Conservation (phyloP, 768 basidiomycete species). For the Leucosporidium creatinivorum region DNA sequence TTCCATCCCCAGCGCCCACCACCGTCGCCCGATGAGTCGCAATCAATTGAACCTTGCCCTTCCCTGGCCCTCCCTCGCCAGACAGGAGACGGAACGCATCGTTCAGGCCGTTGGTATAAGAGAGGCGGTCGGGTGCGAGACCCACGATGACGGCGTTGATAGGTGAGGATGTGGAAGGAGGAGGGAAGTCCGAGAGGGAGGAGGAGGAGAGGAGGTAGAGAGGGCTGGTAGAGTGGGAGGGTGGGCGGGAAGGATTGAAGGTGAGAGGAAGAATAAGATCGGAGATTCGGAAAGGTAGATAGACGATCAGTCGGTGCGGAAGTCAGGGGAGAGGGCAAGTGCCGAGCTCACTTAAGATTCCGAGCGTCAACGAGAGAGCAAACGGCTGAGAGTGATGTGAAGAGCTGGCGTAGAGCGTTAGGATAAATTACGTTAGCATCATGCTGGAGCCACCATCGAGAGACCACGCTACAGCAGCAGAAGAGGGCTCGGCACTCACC, state of each 20-base stretch:
- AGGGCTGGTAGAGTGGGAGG: slow-evolving; percentile 43
- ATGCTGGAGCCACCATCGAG: too few relatives aligned
- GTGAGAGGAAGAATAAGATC: not conserved
- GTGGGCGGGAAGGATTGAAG: not conserved
- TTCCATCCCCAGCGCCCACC: slow-evolving; percentile 47
- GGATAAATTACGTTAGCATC: not conserved
- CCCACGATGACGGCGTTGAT: slow-evolving; percentile 63
- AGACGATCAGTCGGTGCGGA: not conserved
- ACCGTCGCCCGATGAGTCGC: slow-evolving; percentile 58
- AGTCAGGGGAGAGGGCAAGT: not conserved
- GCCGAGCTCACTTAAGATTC: slow-evolving; percentile 42
- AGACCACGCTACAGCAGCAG: too few relatives aligned
- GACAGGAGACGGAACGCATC: slow-evolving; percentile 58
- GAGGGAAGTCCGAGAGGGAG: slow-evolving; percentile 43
- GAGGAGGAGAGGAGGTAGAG: slow-evolving; percentile 53
- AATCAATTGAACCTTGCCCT: slow-evolving; percentile 43
- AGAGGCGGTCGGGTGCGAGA: slow-evolving; percentile 50
- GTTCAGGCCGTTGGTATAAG: slow-evolving; percentile 53
- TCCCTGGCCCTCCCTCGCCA: slow-evolving; percentile 1
- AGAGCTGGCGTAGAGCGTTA: slow-evolving; percentile 35
- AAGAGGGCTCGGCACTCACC: slow-evolving; percentile 35
- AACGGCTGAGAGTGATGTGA: slow-evolving; percentile 61
- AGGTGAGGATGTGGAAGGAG: slow-evolving; percentile 22
- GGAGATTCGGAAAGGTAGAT: not conserved
- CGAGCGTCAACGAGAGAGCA: slow-evolving; percentile 46